Percentiles rank a stretch among this genome's conserved stretches.
Evolutionary conservation across 768 basidiomycete genomes (phyloP).

Genomic region (Chalciporus piperatus): DNA sequence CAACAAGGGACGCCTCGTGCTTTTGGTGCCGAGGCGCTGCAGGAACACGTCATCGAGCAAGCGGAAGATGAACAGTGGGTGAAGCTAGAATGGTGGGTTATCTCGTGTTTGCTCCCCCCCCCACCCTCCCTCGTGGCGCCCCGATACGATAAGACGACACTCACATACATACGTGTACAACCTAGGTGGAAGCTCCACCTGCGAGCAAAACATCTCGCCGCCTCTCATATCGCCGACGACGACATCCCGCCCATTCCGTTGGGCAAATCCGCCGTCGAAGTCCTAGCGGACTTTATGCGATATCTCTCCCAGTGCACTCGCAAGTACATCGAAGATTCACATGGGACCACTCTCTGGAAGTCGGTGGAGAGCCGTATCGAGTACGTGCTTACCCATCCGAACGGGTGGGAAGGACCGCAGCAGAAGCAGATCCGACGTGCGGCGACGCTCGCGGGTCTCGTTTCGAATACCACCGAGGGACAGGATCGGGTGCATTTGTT

Average conservation of each 20-base stretch:
- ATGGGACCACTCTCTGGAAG: constrained; percentile 46
- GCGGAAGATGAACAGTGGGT: constrained; percentile 45
- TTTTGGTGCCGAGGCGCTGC: constrained; percentile 45
- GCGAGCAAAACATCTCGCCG: constrained; percentile 32
- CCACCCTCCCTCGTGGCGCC: too few species aligned
- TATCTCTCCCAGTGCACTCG: constrained; percentile 45
- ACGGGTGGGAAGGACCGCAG: constrained; percentile 63
- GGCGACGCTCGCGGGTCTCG: constrained; percentile 48
- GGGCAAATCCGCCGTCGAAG: constrained; percentile 39
- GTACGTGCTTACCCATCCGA: constrained; percentile 59
- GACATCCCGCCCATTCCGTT: constrained; percentile 41
- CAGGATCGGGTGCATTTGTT: constrained; percentile 50
- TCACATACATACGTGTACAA: neutral
- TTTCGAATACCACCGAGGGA: constrained; percentile 38
- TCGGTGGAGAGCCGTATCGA: constrained; percentile 42
- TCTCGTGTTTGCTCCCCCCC: neutral
- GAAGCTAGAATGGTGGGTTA: constrained; percentile 43
- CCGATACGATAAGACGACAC: neutral
- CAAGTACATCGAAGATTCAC: constrained; percentile 47
- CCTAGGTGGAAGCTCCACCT: constrained; percentile 39
- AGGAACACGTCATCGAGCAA: constrained; percentile 36
- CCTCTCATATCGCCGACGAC: constrained; percentile 30
- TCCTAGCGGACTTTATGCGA: constrained; percentile 47
- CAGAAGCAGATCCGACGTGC: constrained; percentile 56
- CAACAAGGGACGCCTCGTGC: constrained; percentile 38